Evolutionary conservation across 108 stramenopile genomes (phyloP).

Genomic region (Epipyxis sp.): DNA sequence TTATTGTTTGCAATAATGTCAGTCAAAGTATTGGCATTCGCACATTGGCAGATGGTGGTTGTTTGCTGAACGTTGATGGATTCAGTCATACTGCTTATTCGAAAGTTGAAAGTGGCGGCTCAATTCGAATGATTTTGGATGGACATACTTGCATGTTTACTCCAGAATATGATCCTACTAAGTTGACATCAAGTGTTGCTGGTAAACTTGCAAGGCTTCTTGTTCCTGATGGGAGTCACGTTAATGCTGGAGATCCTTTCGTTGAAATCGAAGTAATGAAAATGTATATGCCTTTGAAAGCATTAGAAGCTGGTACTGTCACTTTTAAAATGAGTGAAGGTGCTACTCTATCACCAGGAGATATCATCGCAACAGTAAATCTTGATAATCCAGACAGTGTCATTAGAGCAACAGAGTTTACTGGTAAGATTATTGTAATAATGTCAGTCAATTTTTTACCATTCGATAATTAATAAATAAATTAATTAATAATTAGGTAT

Average conservation of each 20-base stretch:
- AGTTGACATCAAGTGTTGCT: slow-evolving; percentile 83
- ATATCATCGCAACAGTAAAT: slow-evolving; percentile 79
- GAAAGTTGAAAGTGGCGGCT: slow-evolving; percentile 44
- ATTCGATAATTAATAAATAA: no score
- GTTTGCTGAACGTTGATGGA: slow-evolving; percentile 83
- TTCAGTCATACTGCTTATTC: slow-evolving; percentile 82
- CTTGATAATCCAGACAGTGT: slow-evolving; percentile 93
- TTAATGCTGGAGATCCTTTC: slow-evolving; percentile 80
- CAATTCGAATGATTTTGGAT: slow-evolving; percentile 68
- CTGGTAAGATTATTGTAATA: no score
- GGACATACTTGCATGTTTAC: slow-evolving; percentile 86
- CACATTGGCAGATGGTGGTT: slow-evolving; percentile 88
- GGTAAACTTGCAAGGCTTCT: slow-evolving; percentile 93
- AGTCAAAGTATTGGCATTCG: slow-evolving; percentile 49
- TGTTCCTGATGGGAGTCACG: slow-evolving; percentile 80
- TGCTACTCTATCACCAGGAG: slow-evolving; percentile 81
- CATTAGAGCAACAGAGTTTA: slow-evolving; percentile 62
- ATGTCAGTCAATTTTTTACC: no score
- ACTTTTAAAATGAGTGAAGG: slow-evolving; percentile 72
- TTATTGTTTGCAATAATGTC: slow-evolving; percentile 53
- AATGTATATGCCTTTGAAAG: slow-evolving; percentile 99
- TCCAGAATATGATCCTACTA: slow-evolving; percentile 92
- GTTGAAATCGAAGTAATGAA: slow-evolving; percentile 99
- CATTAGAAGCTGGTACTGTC: slow-evolving; percentile 79
- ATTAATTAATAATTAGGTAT: no score